Evolutionary conservation across 2,329 filamentous ascomycete genomes (phyloP).

Genomic region (Cadophora malorum): DNA sequence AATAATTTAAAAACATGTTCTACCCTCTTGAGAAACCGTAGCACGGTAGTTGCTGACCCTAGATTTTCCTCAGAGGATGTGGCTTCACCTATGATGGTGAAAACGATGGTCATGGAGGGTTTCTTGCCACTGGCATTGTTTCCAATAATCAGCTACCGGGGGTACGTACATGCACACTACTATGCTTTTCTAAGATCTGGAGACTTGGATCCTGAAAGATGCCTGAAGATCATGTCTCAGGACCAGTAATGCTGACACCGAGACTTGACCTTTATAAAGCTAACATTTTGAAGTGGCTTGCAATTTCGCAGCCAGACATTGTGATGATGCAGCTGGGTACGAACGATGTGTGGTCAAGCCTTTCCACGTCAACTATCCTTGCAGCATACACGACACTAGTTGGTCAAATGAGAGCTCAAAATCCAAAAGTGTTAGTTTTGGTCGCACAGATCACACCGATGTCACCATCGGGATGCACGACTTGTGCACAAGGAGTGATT

Average conservation of each 20-base stretch:
- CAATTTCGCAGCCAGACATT: slow-evolving; percentile 49
- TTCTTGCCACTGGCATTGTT: slow-evolving; percentile 49
- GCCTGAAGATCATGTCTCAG: too few species aligned
- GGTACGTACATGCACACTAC: too few species aligned
- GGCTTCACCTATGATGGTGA: slow-evolving; percentile 51
- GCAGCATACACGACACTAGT: slow-evolving; percentile 49
- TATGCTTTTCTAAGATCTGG: too few species aligned
- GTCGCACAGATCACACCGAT: slow-evolving; percentile 30
- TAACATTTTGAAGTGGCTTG: slow-evolving; percentile 45
- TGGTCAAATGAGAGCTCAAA: slow-evolving; percentile 51
- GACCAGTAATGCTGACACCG: too few species aligned
- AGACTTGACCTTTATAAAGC: too few species aligned
- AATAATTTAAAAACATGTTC: too few species aligned
- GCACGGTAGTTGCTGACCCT: too few species aligned
- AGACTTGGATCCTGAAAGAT: too few species aligned
- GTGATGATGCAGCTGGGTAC: slow-evolving; percentile 55
- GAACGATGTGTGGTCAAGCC: slow-evolving; percentile 50
- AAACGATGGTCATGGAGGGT: slow-evolving; percentile 54
- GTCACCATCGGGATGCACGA: slow-evolving; percentile 17
- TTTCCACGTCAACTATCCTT: slow-evolving; percentile 46
- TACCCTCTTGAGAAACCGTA: too few species aligned
- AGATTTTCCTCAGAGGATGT: slow-evolving; percentile 37
- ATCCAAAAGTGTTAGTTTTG: slow-evolving; percentile 48
- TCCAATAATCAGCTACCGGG: slow-evolving; percentile 47
- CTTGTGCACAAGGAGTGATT: slow-evolving; percentile 8